A percentile compares a stretch with the other conserved stretches of the same genome.
phyloP scores from a whole-genome alignment of 2,329 filamentous ascomycete genomes.

The Fusarium coicis region DNA sequence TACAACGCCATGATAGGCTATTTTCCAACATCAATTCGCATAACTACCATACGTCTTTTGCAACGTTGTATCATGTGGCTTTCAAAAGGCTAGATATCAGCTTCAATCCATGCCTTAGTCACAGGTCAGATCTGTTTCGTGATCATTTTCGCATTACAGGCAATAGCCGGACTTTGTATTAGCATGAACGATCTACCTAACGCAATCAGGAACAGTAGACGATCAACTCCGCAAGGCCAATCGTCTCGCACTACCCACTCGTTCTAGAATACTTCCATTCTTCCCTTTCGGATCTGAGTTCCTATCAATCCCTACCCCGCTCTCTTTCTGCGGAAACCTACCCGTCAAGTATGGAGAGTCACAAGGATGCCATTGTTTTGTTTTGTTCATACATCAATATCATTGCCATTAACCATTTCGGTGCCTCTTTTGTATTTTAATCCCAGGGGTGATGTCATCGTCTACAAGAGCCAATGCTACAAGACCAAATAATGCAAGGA shows the following conservation, averaged over 20 bases:
- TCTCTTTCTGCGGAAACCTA: slow-evolving; percentile 3
- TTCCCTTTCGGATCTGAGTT: neutral
- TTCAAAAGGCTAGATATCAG: neutral
- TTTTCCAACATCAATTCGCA: neutral
- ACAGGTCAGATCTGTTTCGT: neutral
- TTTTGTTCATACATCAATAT: slow-evolving; percentile 9
- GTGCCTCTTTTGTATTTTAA: neutral
- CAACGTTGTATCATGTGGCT: slow-evolving; percentile 7
- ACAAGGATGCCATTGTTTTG: neutral
- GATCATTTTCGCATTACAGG: neutral
- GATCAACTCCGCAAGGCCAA: slow-evolving; percentile 23
- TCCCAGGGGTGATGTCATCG: slow-evolving; percentile 8
- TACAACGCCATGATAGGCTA: neutral
- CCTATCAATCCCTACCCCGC: slow-evolving; percentile 22
- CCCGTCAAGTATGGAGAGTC: neutral
- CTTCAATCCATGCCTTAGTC: neutral
- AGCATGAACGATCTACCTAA: slow-evolving; percentile 3
- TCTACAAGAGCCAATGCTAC: slow-evolving; percentile 7
- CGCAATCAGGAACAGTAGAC: slow-evolving; percentile 30
- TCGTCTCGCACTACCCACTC: slow-evolving; percentile 11
- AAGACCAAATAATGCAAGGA: slow-evolving; percentile 24
- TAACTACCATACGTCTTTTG: neutral
- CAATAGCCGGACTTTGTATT: neutral
- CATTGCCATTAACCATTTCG: neutral
- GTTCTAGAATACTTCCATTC: slow-evolving; percentile 19